Base-by-base conservation (phyloP, 2,329 filamentous ascomycete species). In the Aureobasidium sp. region DNA sequence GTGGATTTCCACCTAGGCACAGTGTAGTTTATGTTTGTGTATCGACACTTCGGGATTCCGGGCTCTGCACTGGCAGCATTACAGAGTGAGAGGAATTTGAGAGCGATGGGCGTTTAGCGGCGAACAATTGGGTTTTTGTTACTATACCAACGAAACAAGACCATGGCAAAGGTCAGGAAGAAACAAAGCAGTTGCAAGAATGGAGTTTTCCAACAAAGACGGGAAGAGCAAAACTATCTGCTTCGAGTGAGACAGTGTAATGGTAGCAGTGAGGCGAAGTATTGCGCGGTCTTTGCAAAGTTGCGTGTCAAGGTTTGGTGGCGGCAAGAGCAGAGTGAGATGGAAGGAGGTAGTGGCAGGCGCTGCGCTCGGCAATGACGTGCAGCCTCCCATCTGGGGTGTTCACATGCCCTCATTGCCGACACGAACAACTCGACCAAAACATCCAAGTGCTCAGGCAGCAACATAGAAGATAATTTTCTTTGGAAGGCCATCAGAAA, bases 371-470 rank as follows among this genome's bases (percentile, higher is more conserved):
- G 45, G 51, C 51, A 42, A 55, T 55, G 51, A 55, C 51, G 51
- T n/a, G n/a, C 25, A 12, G 22, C 34, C 22, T 39, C 15, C 22
- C 9, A 42, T 39, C 49, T 7, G 45, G 45, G 47, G 52, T 42
- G 52, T 42, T 55, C 52, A 55, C 52, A 55, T 55, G 52, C 37
- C 52, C 52, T 42, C 15, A 8, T 27, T 34, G 53, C 36, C 39
- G 53, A 57, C 39, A 45, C 39, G 27, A 57, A n/a, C 20, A 20
- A 57, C 25, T 12, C 22, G n/a, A 11, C 29, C n/a, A 31, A 58
- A 48, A 37, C 42, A 58, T 47, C 22, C 22, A 15, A 39, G 55
- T 47, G 55, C 55, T 58, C 42, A 58, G 55, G 55, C 55, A 58
- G 42, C 55, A 48, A 48, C 31, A 29, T 58, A 39, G 8, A 20